phyloP scores from a whole-genome alignment of 495 filamentous ascomycete species.

The Astrothelium macrocarpum region DNA sequence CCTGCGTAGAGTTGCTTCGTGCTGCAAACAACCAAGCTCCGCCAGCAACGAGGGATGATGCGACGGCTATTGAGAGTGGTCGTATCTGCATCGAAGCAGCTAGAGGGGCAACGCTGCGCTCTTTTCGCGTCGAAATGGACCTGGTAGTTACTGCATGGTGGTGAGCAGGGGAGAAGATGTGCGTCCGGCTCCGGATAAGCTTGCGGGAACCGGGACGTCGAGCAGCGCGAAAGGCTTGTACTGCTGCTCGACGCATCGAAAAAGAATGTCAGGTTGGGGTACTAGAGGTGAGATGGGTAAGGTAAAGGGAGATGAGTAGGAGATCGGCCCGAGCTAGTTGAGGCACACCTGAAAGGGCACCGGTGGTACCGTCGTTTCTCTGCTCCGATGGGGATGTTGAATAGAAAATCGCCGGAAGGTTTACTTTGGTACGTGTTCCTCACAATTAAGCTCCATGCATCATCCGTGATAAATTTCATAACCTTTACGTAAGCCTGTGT shows the following conservation, averaged over 20 bases:
- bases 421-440: too few species aligned
- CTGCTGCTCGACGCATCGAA: conserved; percentile 55
- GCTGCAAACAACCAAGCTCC: conserved; percentile 56
- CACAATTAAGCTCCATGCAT: too few species aligned
- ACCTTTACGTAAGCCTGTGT: too few species aligned
- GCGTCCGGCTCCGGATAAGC: conserved; percentile 38
- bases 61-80: conserved; percentile 50
- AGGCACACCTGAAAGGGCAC: too few species aligned
- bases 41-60: conserved; percentile 52
- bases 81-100: conserved; percentile 57
- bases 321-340: too few species aligned
- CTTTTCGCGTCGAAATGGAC: conserved; percentile 34
- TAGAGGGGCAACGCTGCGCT: conserved; percentile 26
- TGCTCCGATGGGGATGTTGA: not conserved
- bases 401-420: too few species aligned
- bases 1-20: conserved; percentile 28
- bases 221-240: conserved; percentile 53
- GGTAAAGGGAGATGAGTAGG: too few species aligned
- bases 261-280: not conserved
- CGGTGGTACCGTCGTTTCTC: not conserved
- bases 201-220: conserved; percentile 49
- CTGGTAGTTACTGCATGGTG: conserved; percentile 39
- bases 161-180: conserved; percentile 33
- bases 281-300: not conserved
- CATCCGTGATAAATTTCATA: too few species aligned